A percentile compares a stretch with the other conserved stretches of the same genome.
Conservation (phyloP, 2,329 filamentous ascomycete genomes). For the Claviceps fusiformis region DNA sequence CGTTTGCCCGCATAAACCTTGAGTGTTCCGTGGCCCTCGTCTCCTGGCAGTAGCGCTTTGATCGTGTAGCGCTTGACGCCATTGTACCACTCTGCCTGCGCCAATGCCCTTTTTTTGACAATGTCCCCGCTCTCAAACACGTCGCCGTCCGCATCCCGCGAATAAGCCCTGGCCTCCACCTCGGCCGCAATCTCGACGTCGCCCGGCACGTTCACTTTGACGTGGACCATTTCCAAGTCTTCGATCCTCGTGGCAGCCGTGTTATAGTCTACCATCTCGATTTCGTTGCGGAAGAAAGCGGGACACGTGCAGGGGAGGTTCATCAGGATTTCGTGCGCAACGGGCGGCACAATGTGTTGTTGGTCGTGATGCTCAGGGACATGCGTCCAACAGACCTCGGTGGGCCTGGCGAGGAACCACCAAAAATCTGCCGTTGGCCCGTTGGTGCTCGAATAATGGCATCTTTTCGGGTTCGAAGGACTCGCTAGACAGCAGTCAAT, state of each 20-base stretch:
- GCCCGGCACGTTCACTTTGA: constrained; percentile 74
- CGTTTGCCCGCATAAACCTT: constrained; percentile 91
- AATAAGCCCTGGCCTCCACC: constrained; percentile 71
- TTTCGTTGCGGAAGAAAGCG: constrained; percentile 68
- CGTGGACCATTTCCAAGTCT: constrained; percentile 82
- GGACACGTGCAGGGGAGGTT: constrained; percentile 78
- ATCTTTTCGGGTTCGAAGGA: constrained; percentile 74
- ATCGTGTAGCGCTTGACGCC: constrained; percentile 85
- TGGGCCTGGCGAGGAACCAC: constrained; percentile 86
- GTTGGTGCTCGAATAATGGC: constrained; percentile 59
- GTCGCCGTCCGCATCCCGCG: constrained; percentile 77
- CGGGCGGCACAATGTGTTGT: constrained; percentile 83
- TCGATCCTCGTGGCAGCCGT: constrained; percentile 77
- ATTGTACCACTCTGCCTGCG: constrained; percentile 82
- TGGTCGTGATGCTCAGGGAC: constrained; percentile 77
- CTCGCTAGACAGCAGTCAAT: constrained; percentile 89
- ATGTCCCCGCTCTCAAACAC: constrained; percentile 84
- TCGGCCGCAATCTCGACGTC: constrained; percentile 90
- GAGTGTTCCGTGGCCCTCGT: constrained; percentile 76
- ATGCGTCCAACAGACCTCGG: constrained; percentile 91
- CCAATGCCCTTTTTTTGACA: constrained; percentile 71
- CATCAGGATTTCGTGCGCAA: constrained; percentile 73
- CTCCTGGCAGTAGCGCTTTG: constrained; percentile 81
- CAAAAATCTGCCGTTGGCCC: constrained; percentile 65
- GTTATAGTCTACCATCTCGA: constrained; percentile 81